A percentile compares a stretch with the other conserved stretches of the same genome.
Conservation (phyloP, 768 basidiomycete genomes). For the Suillus americanus region DNA sequence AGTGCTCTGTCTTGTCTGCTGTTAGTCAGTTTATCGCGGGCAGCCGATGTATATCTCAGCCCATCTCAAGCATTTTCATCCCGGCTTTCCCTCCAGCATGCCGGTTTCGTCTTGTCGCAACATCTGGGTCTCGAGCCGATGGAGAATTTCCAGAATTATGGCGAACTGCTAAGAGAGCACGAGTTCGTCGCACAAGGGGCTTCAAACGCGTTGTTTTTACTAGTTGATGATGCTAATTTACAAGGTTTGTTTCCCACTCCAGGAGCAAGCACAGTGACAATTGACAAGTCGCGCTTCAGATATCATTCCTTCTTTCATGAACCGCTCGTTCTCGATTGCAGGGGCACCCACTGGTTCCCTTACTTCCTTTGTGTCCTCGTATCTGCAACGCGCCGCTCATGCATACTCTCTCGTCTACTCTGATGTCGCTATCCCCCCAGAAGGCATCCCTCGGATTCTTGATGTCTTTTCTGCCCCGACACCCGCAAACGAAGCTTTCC, state of each 20-base stretch:
- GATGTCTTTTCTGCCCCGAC: conserved; percentile 43
- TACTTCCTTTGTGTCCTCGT: conserved; percentile 55
- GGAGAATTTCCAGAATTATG: conserved; percentile 46
- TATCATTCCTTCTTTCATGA: conserved; percentile 53
- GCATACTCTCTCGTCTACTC: conserved; percentile 56
- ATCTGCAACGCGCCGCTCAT: conserved; percentile 55
- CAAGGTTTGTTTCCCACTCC: conserved; percentile 41
- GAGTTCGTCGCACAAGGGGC: conserved; percentile 58
- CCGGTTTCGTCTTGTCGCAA: conserved; percentile 59
- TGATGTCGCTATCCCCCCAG: conserved; percentile 30
- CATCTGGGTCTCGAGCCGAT: conserved; percentile 73
- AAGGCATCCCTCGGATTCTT: conserved; percentile 34
- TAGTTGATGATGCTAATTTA: conserved; percentile 54
- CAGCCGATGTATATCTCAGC: conserved; percentile 60
- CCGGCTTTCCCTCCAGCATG: conserved; percentile 49
- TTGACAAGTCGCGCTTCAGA: conserved; percentile 34
- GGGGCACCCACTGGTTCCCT: conserved; percentile 35
- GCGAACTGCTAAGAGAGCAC: conserved; percentile 34
- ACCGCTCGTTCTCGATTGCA: conserved; percentile 46
- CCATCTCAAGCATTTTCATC: conserved; percentile 42
- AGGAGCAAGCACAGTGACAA: conserved; percentile 4
- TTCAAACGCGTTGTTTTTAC: conserved; percentile 52
- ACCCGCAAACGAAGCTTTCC: conserved; percentile 37
- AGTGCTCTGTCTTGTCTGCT: conserved; percentile 23
- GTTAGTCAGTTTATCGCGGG: conserved; percentile 40